A percentile compares a stretch with the other conserved stretches of the same genome.
Evolutionary conservation across 768 basidiomycete species (phyloP).

Genomic region (Boletus bicolor): DNA sequence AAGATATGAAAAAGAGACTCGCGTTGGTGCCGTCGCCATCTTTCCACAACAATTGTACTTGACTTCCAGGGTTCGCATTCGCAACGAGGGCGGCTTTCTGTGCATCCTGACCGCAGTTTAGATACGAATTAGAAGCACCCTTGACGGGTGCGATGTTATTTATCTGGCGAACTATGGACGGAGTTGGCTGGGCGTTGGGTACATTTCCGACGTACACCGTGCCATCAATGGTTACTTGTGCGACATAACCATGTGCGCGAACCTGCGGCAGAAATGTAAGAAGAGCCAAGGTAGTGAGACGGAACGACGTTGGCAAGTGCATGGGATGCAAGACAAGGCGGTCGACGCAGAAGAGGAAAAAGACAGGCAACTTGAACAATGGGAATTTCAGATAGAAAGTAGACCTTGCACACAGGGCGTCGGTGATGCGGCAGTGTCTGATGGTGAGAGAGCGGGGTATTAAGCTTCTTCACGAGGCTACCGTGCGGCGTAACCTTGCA

Average conservation of each 20-base stretch:
- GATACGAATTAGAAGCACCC: conserved; percentile 50
- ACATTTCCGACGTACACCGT: conserved; percentile 41
- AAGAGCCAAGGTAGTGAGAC: conserved; percentile 1
- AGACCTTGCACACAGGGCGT: conserved; percentile 4
- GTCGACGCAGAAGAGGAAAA: neutral
- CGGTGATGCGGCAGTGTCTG: neutral
- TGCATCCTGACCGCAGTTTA: conserved; percentile 61
- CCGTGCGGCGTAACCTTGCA: conserved; percentile 6
- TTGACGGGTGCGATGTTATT: conserved; percentile 47
- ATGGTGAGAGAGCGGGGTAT: conserved; percentile 18
- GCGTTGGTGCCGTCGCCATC: conserved; percentile 42
- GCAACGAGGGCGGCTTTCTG: conserved; percentile 48
- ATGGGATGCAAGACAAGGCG: neutral
- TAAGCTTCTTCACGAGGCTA: conserved; percentile 17
- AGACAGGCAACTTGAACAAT: neutral
- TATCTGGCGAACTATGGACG: conserved; percentile 46
- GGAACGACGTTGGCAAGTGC: neutral
- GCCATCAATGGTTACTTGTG: conserved; percentile 43
- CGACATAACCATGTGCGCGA: conserved; percentile 45
- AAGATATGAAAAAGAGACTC: conserved; percentile 7
- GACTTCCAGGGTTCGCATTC: conserved; percentile 57
- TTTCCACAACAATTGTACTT: conserved; percentile 53
- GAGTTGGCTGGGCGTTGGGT: conserved; percentile 37
- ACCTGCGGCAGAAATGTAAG: conserved; percentile 19
- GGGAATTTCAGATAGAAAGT: neutral